These are phyloP conservation scores for Borovskyia barvae DNA, from an alignment of 208 protist genomes.

Conservation along the genomic window DNA sequence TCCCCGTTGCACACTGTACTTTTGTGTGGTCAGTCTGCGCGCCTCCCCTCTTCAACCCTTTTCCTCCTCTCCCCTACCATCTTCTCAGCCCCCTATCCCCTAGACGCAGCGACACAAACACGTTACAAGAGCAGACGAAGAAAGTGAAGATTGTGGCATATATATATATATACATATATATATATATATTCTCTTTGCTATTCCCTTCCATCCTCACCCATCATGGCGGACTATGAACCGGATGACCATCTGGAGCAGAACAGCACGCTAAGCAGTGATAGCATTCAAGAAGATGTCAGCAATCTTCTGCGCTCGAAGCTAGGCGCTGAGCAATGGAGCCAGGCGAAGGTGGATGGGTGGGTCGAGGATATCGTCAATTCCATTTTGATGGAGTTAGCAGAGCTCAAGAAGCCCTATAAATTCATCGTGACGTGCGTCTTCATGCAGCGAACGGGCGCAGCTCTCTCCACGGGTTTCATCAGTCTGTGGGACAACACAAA, in stretches of 20 bases:
- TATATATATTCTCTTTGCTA: neutral
- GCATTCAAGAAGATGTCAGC: slow-evolving; percentile 76
- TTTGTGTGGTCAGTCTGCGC: neutral
- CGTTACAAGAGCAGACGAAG: too few species aligned
- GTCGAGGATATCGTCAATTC: slow-evolving; percentile 75
- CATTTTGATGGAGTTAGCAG: slow-evolving; percentile 76
- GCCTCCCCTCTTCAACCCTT: slow-evolving; percentile 2
- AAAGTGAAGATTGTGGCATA: too few species aligned
- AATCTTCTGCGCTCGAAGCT: slow-evolving; percentile 68
- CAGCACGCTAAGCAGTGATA: slow-evolving; percentile 79
- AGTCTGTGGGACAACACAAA: slow-evolving; percentile 92
- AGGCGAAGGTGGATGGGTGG: slow-evolving; percentile 83
- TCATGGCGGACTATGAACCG: slow-evolving; percentile 61
- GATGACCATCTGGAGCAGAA: slow-evolving; percentile 76
- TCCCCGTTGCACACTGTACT: neutral
- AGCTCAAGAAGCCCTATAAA: slow-evolving; percentile 94
- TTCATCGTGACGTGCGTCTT: slow-evolving; percentile 89
- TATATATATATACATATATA: neutral
- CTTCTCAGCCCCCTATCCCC: too few species aligned
- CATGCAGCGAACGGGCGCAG: slow-evolving; percentile 91
- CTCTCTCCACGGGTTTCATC: slow-evolving; percentile 86
- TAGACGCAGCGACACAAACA: too few species aligned
- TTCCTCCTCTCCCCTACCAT: too few species aligned
- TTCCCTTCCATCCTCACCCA: neutral
- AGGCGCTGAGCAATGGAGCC: slow-evolving; percentile 67